Evolutionary conservation across 2,329 filamentous ascomycete species (phyloP), one percentile per base, ranked within the genome.

Genomic region (Sclerotinia nivalis): DNA sequence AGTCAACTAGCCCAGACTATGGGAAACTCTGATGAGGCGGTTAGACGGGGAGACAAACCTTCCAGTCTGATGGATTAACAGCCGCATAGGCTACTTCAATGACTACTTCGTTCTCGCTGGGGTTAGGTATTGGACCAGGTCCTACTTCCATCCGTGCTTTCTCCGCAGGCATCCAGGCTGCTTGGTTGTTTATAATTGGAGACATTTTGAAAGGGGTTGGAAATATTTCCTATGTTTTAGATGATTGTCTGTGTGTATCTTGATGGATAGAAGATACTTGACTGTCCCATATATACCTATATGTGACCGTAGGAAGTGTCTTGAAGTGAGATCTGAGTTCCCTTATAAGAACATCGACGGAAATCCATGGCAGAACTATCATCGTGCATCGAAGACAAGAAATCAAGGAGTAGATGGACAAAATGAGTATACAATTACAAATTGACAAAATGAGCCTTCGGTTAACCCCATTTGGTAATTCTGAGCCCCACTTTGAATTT

Each of bases 51-150:
- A 61, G 50, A 70, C 81, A 78, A 34, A 81, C 76, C 12, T 74
- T 74, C 56, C 74, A 78, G 70, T 84, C 82, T 12, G 78, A 72
- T 7, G 80, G 79, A 69, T 82, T 81, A 65, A 82, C 77, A 9
- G 80, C 81, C 12, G 79, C 73, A n/a, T 80, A 80, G 34, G 71
- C 69, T 52, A 78, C 78, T 54, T 77, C 74, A 68, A 82, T 76
- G n/a, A 81, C 71, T 45, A 82, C 73, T 66, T 81, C 76, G 70
- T 78, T 71, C 2, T 72, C 72, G 4, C 28, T 68, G 1, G 78
- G 77, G 20, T 74, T 68, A 0, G 78, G 78, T 58, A 79, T 80
- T 1, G 81, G 79, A 5, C 80, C 82, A 8, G 78, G 73, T 0
- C 74, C 71, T 58, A 84, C 79, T 45, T 78, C 71, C 15, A 78